Percentiles rank a stretch among this genome's conserved stretches.
These are phyloP conservation scores for Rhodotorula glutinis DNA, from an alignment of 1,284 basidiomycete species.

Conservation along the genomic window DNA sequence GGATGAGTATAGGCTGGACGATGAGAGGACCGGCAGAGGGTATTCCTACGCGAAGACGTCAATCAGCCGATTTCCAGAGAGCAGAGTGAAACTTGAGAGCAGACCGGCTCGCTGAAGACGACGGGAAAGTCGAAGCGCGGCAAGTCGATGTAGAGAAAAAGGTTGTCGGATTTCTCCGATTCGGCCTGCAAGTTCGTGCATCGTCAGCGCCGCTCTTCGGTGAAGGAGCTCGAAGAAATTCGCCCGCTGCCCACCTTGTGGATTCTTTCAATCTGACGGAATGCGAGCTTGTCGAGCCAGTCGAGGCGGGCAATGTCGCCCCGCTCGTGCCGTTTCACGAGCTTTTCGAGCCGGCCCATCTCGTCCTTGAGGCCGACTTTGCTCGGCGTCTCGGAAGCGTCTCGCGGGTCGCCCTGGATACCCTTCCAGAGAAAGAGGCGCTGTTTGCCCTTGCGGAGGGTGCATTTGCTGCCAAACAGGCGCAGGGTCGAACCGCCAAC, in stretches of 20 bases:
- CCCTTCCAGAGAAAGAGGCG: conserved; percentile 78
- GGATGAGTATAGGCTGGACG: conserved; percentile 42
- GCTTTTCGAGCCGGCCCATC: conserved; percentile 91
- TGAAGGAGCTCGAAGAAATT: not conserved
- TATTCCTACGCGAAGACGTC: conserved; percentile 45
- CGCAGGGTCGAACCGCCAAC: conserved; percentile 85
- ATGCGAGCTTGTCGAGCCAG: conserved; percentile 91
- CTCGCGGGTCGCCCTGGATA: conserved; percentile 76
- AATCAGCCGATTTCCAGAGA: no score
- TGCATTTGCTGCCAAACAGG: conserved; percentile 87
- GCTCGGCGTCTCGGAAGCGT: conserved; percentile 78
- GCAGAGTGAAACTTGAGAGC: no score
- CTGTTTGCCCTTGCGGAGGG: conserved; percentile 85
- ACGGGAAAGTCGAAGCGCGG: conserved; percentile 98
- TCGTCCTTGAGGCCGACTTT: conserved; percentile 77
- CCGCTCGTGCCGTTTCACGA: conserved; percentile 93
- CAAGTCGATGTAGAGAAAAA: conserved; percentile 91
- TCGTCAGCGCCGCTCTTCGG: not conserved
- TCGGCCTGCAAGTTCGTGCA: conserved; percentile 61
- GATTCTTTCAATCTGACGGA: conserved; percentile 87
- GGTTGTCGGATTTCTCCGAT: conserved; percentile 78
- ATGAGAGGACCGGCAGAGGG: conserved; percentile 45
- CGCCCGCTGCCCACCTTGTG: conserved; percentile 51
- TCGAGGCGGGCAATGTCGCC: conserved; percentile 91
- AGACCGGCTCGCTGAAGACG: conserved; percentile 89